Percentiles rank a stretch among this genome's conserved stretches.
These are phyloP conservation scores for Eucalyptus pauciflora DNA, from an alignment of 345 rosid species.

Conservation along the genomic window DNA sequence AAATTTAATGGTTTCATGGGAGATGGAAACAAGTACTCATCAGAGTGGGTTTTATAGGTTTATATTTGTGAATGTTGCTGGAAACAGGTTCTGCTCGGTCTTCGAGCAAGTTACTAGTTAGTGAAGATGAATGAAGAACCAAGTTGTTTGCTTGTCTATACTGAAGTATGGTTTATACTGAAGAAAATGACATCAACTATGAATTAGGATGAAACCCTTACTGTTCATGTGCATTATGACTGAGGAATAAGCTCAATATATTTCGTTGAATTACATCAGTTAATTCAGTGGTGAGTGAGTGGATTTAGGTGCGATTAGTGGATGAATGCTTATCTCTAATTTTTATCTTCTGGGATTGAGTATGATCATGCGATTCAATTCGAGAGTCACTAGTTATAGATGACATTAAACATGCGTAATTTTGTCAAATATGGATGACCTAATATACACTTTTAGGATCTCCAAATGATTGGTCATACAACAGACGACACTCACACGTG, in stretches of 20 bases:
- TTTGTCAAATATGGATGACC: neutral
- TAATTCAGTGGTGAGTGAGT: neutral
- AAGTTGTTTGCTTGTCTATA: neutral
- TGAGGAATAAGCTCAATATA: neutral
- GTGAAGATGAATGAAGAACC: neutral
- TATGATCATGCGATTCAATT: neutral
- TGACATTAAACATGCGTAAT: neutral
- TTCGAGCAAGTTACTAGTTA: neutral
- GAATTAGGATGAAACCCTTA: neutral
- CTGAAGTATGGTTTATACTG: neutral
- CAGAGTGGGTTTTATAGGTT: neutral
- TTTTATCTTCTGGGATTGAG: neutral
- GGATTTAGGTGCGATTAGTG: neutral
- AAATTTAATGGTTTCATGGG: neutral
- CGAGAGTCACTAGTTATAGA: neutral
- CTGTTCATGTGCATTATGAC: neutral
- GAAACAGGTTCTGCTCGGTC: neutral
- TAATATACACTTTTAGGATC: neutral
- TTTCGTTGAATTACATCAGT: neutral
- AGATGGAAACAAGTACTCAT: neutral
- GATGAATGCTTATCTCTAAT: neutral
- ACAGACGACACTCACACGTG: neutral
- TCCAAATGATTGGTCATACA: neutral
- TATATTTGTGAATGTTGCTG: neutral
- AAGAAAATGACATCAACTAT: neutral